A percentile compares a stretch with the other conserved stretches of the same genome.
These are phyloP conservation scores for Dictyostelium citrinum DNA, from an alignment of 78 protist genomes.

Conservation along the genomic window DNA sequence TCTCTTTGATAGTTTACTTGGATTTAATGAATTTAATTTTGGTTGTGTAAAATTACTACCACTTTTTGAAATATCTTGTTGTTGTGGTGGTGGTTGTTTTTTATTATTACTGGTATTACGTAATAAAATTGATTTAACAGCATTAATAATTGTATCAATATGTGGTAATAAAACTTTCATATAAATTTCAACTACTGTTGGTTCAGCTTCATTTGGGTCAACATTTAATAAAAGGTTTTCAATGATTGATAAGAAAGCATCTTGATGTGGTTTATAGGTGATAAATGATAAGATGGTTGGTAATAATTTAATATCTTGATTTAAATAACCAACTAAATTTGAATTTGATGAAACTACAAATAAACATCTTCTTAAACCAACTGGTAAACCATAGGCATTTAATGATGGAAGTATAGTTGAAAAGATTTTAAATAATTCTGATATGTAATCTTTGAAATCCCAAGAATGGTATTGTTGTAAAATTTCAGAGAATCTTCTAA, in stretches of 20 bases:
- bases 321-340: slow-evolving; percentile 1
- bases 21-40: not conserved
- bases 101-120: not conserved
- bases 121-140: slow-evolving; percentile 9
- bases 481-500: slow-evolving; percentile 13
- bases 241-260: slow-evolving; percentile 22
- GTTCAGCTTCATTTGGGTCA: slow-evolving; percentile 6
- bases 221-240: slow-evolving; percentile 37
- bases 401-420: slow-evolving; percentile 1
- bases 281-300: slow-evolving; percentile 39
- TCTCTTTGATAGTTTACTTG: slow-evolving; percentile 9
- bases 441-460: not conserved
- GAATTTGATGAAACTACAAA: not conserved
- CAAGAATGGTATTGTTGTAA: not conserved
- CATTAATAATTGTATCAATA: slow-evolving; percentile 25
- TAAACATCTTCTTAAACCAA: slow-evolving; percentile 42
- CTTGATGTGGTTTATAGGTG: slow-evolving; percentile 19
- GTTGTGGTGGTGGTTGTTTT: not conserved
- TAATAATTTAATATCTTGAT: slow-evolving; percentile 2
- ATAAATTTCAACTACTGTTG: not conserved
- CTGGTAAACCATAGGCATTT: slow-evolving; percentile 6
- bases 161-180: slow-evolving; percentile 10
- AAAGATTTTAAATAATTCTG: not conserved
- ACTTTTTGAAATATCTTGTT: not conserved
- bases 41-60: not conserved